phyloP scores from a whole-genome alignment of 108 stramenopile genomes.

The Fragilaria radians region DNA sequence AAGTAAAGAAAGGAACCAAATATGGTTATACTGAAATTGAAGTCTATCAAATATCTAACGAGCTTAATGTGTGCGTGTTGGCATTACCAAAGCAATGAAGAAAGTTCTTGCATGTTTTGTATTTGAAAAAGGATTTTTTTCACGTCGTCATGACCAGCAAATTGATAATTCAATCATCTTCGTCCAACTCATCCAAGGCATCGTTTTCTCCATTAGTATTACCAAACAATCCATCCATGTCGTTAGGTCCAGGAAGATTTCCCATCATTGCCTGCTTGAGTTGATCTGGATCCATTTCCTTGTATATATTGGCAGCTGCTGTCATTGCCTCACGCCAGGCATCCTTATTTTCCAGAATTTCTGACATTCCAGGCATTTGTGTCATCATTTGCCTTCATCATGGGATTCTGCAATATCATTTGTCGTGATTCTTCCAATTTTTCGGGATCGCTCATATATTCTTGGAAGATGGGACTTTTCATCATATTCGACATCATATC shows the following conservation, averaged over 20 bases:
- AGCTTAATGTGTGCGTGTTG: no score
- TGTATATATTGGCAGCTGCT: slow-evolving; percentile 46
- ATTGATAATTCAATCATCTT: not conserved
- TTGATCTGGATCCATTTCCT: not conserved
- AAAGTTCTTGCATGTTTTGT: no score
- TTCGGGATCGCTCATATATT: slow-evolving; percentile 68
- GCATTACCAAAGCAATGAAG: no score
- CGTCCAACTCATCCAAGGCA: not conserved
- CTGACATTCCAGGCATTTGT: slow-evolving; percentile 78
- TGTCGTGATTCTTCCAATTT: slow-evolving; percentile 75
- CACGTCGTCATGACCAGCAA: no score
- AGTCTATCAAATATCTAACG: no score
- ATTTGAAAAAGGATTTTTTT: no score
- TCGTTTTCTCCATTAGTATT: not conserved
- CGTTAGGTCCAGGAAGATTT: not conserved
- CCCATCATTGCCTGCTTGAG: not conserved
- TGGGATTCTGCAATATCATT: slow-evolving; percentile 77
- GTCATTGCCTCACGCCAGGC: slow-evolving; percentile 60
- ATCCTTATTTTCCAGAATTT: slow-evolving; percentile 53
- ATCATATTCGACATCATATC: slow-evolving; percentile 28
- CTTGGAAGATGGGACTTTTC: slow-evolving; percentile 70
- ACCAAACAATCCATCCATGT: slow-evolving; percentile 1
- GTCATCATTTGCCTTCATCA: slow-evolving; percentile 73
- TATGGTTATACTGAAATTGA: no score
- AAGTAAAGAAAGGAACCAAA: no score